A percentile compares a stretch with the other conserved stretches of the same genome.
phyloP scores from a whole-genome alignment of 2,329 filamentous ascomycete species.

The Colletotrichum sublineola region DNA sequence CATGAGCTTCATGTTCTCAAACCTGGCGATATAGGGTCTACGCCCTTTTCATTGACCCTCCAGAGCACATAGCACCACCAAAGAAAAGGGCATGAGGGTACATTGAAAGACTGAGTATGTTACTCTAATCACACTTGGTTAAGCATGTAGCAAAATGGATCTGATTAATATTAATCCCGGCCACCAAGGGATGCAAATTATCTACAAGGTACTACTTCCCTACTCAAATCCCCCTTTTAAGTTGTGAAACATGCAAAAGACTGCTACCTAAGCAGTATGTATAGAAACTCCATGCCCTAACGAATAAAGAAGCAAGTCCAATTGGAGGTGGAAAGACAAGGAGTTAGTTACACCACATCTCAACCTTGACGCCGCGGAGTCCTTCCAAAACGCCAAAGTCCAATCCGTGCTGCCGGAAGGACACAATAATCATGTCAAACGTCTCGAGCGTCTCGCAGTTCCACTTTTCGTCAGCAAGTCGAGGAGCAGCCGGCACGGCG shows the following conservation, averaged over 20 bases:
- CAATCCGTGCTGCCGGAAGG: constrained; percentile 48
- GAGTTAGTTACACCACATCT: constrained; percentile 43
- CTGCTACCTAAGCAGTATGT: fast-evolving
- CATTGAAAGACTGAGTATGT: no score
- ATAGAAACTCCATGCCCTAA: background rate
- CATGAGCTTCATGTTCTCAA: no score
- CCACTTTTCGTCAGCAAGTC: constrained; percentile 47
- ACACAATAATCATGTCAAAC: constrained; percentile 52
- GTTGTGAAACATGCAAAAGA: background rate
- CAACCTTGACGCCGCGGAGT: constrained; percentile 44
- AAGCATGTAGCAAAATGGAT: no score
- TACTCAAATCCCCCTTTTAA: background rate
- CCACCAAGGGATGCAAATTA: background rate
- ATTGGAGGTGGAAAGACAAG: background rate
- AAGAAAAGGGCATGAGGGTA: no score
- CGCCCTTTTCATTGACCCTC: no score
- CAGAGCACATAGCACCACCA: no score
- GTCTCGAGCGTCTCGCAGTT: constrained; percentile 44
- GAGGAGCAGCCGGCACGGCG: constrained; percentile 47
- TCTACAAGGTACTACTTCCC: background rate
- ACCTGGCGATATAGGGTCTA: no score
- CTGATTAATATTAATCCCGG: background rate
- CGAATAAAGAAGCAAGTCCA: background rate
- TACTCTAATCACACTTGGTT: background rate
- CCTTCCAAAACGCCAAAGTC: constrained; percentile 47